A percentile compares a stretch with the other conserved stretches of the same genome.
phyloP scores from a whole-genome alignment of 495 filamentous ascomycete species.

The Podospora bellae-mahoneyi region DNA sequence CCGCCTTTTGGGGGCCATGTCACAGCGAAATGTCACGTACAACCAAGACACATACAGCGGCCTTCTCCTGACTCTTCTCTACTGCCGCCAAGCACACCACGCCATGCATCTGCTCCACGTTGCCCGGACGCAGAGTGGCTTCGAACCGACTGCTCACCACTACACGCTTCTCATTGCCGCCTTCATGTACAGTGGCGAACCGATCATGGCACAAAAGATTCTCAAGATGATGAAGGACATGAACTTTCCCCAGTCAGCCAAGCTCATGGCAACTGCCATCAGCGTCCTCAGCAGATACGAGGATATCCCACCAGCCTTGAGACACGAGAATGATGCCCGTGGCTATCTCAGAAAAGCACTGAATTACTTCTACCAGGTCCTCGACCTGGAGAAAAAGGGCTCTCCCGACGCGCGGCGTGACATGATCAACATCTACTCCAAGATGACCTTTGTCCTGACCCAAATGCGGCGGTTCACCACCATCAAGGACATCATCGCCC shows the following conservation, averaged over 20 bases:
- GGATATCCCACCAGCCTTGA: conserved; percentile 23
- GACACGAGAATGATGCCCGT: conserved; percentile 22
- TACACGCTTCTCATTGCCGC: conserved; percentile 33
- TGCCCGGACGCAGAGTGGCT: conserved; percentile 54
- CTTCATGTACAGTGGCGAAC: conserved; percentile 37
- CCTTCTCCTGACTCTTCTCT: conserved; percentile 65
- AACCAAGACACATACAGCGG: conserved; percentile 70
- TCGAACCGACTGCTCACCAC: conserved; percentile 63
- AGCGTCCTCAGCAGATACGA: conserved; percentile 36
- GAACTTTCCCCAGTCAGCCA: conserved; percentile 31
- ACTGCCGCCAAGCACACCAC: conserved; percentile 57
- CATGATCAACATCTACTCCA: conserved; percentile 51
- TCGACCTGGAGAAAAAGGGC: conserved; percentile 14
- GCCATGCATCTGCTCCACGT: conserved; percentile 63
- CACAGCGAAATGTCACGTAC: conserved; percentile 51
- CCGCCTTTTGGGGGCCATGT: conserved; percentile 62
- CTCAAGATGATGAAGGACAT: conserved; percentile 35
- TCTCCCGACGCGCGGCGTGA: conserved; percentile 32
- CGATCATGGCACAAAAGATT: conserved; percentile 31
- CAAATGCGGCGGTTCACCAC: conserved; percentile 51
- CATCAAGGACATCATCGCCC: conserved; percentile 54
- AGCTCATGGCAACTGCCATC: conserved; percentile 34
- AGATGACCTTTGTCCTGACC: conserved; percentile 60
- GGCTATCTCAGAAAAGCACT: conserved; percentile 29
- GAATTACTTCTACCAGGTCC: conserved; percentile 24